Conservation (phyloP, 495 filamentous ascomycete genomes). For the Glonium stellatum region DNA sequence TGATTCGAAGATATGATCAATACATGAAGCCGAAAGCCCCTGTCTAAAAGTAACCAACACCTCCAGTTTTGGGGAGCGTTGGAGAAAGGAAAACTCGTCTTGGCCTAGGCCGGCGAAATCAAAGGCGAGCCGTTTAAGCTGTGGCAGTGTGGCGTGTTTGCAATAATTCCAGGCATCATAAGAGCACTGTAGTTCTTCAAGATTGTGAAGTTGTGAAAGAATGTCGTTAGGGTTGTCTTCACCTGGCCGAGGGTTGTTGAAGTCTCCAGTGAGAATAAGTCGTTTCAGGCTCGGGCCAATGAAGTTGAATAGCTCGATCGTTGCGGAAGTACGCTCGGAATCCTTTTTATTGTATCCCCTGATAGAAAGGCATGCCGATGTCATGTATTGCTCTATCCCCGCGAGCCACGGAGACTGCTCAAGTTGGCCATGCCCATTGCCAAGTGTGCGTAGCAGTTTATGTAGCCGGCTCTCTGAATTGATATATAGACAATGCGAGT, state of each 20-base stretch:
- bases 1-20: background rate
- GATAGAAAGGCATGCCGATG: background rate
- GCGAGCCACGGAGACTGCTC: background rate
- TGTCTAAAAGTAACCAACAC: background rate
- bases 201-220: background rate
- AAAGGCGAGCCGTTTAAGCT: background rate
- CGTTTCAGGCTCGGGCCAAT: background rate
- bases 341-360: background rate
- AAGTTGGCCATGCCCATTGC: no score
- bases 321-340: background rate
- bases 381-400: background rate
- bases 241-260: background rate
- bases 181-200: background rate
- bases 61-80: no score
- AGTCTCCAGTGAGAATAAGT: background rate
- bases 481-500: conserved; percentile 13
- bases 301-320: background rate
- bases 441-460: background rate
- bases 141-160: background rate
- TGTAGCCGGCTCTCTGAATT: background rate
- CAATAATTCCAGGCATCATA: background rate
- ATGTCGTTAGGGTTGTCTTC: background rate
- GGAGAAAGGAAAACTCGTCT: background rate
- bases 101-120: background rate
- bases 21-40: background rate